Conservation (phyloP, 139 green algal species). For the Astrephomene gubernaculifera region DNA sequence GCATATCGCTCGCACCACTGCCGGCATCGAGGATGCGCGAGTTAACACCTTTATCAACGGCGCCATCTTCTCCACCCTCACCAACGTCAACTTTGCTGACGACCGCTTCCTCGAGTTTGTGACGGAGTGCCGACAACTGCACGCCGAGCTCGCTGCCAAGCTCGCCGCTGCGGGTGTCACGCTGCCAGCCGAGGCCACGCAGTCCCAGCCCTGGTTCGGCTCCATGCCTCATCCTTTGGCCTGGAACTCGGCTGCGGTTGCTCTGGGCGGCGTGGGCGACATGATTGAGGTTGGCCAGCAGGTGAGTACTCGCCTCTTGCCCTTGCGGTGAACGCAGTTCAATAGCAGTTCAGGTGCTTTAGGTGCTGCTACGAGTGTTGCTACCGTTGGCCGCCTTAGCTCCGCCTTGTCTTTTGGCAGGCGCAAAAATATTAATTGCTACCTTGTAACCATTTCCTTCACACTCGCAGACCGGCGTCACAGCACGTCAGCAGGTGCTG, state of each 20-base stretch:
- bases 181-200: constrained; percentile 3
- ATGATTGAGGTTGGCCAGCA: constrained; percentile 20
- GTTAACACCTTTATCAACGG: constrained; percentile 67
- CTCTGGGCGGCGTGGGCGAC: constrained; percentile 30
- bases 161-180: constrained; percentile 37
- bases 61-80: constrained; percentile 74
- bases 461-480: constrained; percentile 39
- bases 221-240: constrained; percentile 58
- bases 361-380: no score
- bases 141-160: constrained; percentile 19
- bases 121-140: not conserved
- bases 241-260: constrained; percentile 38
- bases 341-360: no score
- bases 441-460: not conserved
- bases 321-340: no score
- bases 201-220: constrained; percentile 47
- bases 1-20: constrained; percentile 3
- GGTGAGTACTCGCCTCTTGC: not conserved
- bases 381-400: no score
- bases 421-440: no score
- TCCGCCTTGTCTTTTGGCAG: no score
- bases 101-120: constrained; percentile 59
- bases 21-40: constrained; percentile 39
- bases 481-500: constrained; percentile 46
- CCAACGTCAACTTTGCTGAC: constrained; percentile 81